Evolutionary conservation across 805 yeast genomes (phyloP), one percentile per base, ranked within the genome.

Genomic region (Cyberlindnera japonica): DNA sequence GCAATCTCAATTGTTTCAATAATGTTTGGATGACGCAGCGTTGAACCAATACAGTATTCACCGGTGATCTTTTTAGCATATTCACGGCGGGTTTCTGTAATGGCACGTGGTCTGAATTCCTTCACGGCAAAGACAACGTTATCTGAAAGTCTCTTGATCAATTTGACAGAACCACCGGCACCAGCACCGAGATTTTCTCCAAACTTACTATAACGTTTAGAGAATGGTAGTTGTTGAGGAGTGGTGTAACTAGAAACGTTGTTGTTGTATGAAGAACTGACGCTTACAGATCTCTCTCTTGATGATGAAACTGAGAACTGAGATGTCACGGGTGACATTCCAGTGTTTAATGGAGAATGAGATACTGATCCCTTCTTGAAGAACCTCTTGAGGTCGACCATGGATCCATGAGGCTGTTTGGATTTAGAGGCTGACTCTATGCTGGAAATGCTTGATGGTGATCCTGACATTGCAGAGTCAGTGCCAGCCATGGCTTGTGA

Each of bases 141-240:
- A 63, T 89, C 96, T 2, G 74, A 62, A 4, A 75, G 63, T 50
- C 95, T 66, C 38, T 72, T 80, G 33, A 87, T 82, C 35, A 89
- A 68, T 54, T 80, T 79, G 24, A 90, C 97, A 13, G 83, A 75
- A 4, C 97, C 97, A 36, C 97, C 97, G 2, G 96, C 96, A 39
- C 97, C 97, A 16, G 93, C 93, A 40, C 96, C 97, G 35, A 90
- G 70, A 43, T 77, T 84, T 47, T 88, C 91, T 38, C 95, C 95
- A 40, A 83, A 80, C 58, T 81, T 84, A 37, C 83, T 77, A 61
- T 88, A 89, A 50, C 89, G 69, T 55, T 83, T 87, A 29, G 83
- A 77, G 50, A 82, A 81, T 1, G 90, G 89, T 33, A 67, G 43
- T 7, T 49, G 50, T 16, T 62, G 53, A 58, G 73, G 72, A 5